These are phyloP conservation scores for Hyaloscypha variabilis DNA, from an alignment of 495 filamentous ascomycete genomes.

Conservation along the genomic window DNA sequence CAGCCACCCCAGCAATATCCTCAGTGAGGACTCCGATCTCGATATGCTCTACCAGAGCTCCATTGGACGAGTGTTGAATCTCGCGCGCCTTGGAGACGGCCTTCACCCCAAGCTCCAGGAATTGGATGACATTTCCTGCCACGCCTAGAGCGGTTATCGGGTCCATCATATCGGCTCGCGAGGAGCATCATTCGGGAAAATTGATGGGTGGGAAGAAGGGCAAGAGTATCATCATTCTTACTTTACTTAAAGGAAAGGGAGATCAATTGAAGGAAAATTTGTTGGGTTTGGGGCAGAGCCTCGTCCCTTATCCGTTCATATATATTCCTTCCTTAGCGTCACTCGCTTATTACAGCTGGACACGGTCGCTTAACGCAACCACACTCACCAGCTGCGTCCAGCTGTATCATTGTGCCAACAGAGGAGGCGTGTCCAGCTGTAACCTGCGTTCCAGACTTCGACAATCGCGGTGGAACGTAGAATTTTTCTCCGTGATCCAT, in stretches of 20 bases:
- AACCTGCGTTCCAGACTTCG: no score
- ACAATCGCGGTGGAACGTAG: not conserved
- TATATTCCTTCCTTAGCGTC: no score
- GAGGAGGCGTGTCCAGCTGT: no score
- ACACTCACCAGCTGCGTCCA: no score
- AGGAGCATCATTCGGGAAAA: slow-evolving; percentile 6
- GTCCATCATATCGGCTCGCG: slow-evolving; percentile 1
- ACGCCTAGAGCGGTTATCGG: slow-evolving; percentile 6
- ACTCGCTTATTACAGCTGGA: no score
- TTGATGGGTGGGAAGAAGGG: slow-evolving; percentile 7
- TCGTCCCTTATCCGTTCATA: not conserved
- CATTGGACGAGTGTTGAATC: slow-evolving; percentile 10
- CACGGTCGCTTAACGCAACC: no score
- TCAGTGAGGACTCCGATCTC: slow-evolving; percentile 5
- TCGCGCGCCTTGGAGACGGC: slow-evolving; percentile 14
- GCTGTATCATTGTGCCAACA: no score
- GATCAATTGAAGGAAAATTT: slow-evolving; percentile 8
- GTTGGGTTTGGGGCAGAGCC: slow-evolving; percentile 1
- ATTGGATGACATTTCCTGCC: slow-evolving; percentile 10
- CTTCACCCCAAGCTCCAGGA: slow-evolving; percentile 10
- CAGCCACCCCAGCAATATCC: slow-evolving; percentile 2
- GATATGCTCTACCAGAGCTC: slow-evolving; percentile 8
- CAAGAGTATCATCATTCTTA: not conserved
- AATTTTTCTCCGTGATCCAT: not conserved
- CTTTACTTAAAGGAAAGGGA: not conserved